Evolutionary conservation across 1,284 basidiomycete genomes (phyloP), one percentile per base, ranked within the genome.

Genomic region (Boletus semigastroideus): DNA sequence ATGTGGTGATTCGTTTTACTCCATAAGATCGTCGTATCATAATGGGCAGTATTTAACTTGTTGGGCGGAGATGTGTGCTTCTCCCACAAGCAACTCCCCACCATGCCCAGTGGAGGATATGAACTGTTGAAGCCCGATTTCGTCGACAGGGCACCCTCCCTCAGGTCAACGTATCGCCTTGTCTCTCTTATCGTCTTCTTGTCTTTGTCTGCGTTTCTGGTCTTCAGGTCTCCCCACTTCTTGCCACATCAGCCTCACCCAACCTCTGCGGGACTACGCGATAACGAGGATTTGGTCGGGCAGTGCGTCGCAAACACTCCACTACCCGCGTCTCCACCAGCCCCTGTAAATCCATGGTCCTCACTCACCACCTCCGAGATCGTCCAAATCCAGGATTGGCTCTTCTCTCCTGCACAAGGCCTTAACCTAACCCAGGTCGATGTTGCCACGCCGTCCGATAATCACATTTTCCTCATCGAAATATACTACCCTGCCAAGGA

Each of bases 381-480:
- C 9, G 62, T 72, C 11, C 59, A 69, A 16, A 70, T 84, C 49
- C 63, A 74, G 17, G 53, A 63, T 8, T 84, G 81, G 80, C 72
- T 84, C 7, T 67, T 68, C 33, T 62, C 69, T 1, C 71, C 76
- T 1, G 70, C 68, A 38, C 73, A 67, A 34, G 61, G 61, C 7
- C 71, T 85, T 12, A 84, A 85, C 63, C 69, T 82, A 20, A 80
- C 79, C 0, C 57, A 57, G 6, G 64, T 65, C 17, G 60, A 65
- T 27, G 41, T 61, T 14, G 67, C 72, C 0, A 34, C 8, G 11
- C 43, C 72, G 14, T 73, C 74, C 2, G 79, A 82, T 55, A 82
- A 83, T 63, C 63, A 71, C 51, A 63, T 83, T 41, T 78, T 70
- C 58, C 62, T 74, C 54, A 77, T 84, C 49, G 81, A 83, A 58